Base-by-base conservation (phyloP, 768 basidiomycete species). In the Phaffia tasmanica region DNA sequence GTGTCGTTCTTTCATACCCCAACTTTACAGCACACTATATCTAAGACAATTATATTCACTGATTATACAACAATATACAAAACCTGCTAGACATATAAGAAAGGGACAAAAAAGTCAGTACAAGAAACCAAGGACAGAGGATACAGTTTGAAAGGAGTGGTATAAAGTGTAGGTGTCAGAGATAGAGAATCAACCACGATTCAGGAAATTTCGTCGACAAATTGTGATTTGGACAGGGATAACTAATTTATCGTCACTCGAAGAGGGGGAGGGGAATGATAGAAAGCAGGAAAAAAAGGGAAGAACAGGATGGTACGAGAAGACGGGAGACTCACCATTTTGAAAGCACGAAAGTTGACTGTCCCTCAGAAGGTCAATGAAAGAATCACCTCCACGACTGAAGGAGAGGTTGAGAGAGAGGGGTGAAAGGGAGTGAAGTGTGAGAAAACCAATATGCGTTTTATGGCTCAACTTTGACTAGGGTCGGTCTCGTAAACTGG, bases 1-100 rank as follows among this genome's bases (percentile, higher is more conserved):
- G 35, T n/a, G 18, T 48, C 48, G 15, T 21, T 25, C 61, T 4
- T 32, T 62, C 23, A n/a, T n/a, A n/a, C n/a, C n/a, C n/a, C n/a
- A n/a, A n/a, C n/a, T n/a, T n/a, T n/a, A n/a, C n/a, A n/a, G n/a
- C n/a, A n/a, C n/a, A n/a, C n/a, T n/a, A n/a, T n/a, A n/a, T n/a
- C n/a, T n/a, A n/a, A n/a, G n/a, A n/a, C n/a, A n/a, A 61, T 30
- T 42, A 59, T 5, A 58, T 89, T 86, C 70, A 95, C 92, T 97
- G 72, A n/a, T 14, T 27, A 30, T 16, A 30, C 60, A 47, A 60
- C 11, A 42, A 15, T 46, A 25, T 23, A 57, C 5, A n/a, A 57
- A 48, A 60, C 35, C 15, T 15, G 57, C 57, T 29, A 51, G 27
- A 59, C n/a, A 35, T 32, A 48, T 32, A 19, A 18, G 23, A 61